Conservation (phyloP, 495 filamentous ascomycete species). For the Parathielavia appendiculata region DNA sequence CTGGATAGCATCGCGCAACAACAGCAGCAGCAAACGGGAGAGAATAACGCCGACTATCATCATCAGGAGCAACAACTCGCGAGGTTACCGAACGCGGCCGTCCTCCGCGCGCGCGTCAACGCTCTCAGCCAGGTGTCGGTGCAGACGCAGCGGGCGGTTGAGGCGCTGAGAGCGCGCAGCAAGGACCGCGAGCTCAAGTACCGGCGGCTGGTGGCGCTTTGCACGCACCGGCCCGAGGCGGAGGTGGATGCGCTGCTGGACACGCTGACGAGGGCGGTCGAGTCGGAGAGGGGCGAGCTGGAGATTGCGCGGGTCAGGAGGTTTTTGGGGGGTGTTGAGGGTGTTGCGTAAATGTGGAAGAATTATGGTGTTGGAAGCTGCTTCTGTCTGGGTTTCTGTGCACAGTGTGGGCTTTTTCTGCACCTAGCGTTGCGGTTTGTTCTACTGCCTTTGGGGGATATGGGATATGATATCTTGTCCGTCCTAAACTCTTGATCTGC, state of each 20-base stretch:
- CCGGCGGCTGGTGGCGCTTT: slow-evolving; percentile 62
- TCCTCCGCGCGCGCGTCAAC: slow-evolving; percentile 42
- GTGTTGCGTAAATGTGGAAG: slow-evolving; percentile 12
- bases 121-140: slow-evolving; percentile 52
- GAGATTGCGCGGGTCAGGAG: slow-evolving; percentile 65
- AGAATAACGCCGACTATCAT: not conserved
- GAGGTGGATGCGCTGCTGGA: slow-evolving; percentile 61
- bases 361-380: not conserved
- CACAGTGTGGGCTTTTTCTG: not conserved
- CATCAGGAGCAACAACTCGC: not conserved
- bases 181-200: slow-evolving; percentile 66
- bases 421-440: not conserved
- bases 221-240: slow-evolving; percentile 58
- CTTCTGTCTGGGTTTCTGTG: not conserved
- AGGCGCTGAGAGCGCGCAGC: slow-evolving; percentile 52
- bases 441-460: not conserved
- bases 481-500: not conserved
- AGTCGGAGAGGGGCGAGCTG: slow-evolving; percentile 64
- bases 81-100: slow-evolving; percentile 33
- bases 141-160: slow-evolving; percentile 53
- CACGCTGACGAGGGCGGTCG: slow-evolving; percentile 60
- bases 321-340: slow-evolving; percentile 67
- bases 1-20: slow-evolving; percentile 17
- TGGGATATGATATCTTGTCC: slow-evolving; percentile 10
- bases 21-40: not conserved